Evolutionary conservation across 2,329 filamentous ascomycete genomes (phyloP), one percentile per base, ranked within the genome.

Genomic region (Colletotrichum destructivum): DNA sequence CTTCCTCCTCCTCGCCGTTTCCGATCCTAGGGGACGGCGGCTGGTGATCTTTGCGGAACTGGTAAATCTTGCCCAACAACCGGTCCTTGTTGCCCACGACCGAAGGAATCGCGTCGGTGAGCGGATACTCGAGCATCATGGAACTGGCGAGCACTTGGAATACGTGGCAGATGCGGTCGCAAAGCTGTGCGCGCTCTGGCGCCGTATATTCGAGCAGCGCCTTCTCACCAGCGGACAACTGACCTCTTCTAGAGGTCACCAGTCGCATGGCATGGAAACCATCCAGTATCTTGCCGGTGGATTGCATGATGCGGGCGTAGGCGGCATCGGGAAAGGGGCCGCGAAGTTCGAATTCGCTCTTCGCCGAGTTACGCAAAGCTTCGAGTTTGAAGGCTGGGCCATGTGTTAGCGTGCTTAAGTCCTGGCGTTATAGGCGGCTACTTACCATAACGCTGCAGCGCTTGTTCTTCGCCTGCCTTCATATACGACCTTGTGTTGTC

Each of bases 241-340:
- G 88, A 13, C 92, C 85, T 71, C 96, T 93, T 77, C 95, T 96
- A 78, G 93, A 88, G 47, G 97, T 95, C 73, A 98, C 92, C 13
- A 98, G 90, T 74, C 96, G 97, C 94, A 99, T 98, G 62, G 95
- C 94, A 78, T 98, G 95, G 81, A 99, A 98, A 47, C 94, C 92
- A 81, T 98, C 95, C 5, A 98, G 90, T 82, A 98, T 94, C 63
- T 93, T 91, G 73, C 92, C 92, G 1, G 95, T 98, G 12, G 92
- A 92, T 26, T 90, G 89, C 79, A 98, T 88, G 69, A 98, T 93
- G 46, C 91, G 89, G 5, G 88, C 89, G 79, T 93, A 95, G 18
- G 90, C 88, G 54, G 88, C 89, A 74, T 91, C 88, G 1, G 95
- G 94, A 77, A 99, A 99, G 0, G 95, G 94, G 0, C 96, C 94